phyloP scores from a whole-genome alignment of 1,139 yeast genomes.

The Blastobotrys ciferrii region DNA sequence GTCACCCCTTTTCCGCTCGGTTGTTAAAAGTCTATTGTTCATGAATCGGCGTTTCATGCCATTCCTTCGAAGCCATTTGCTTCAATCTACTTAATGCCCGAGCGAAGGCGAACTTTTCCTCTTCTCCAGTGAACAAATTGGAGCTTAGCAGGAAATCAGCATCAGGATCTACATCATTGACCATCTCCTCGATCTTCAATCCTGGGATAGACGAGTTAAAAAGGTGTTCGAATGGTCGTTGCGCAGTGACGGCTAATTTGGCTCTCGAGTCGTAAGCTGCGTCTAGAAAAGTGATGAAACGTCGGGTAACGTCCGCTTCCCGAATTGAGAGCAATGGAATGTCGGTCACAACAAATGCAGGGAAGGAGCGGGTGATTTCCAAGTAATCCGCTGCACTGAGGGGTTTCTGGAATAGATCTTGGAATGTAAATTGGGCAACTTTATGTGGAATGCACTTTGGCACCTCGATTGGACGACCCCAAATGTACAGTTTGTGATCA shows the following conservation, averaged over 20 bases:
- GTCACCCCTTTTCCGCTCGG: no score
- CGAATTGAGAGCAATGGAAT: conserved; percentile 80
- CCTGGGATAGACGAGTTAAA: conserved; percentile 62
- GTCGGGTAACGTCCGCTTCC: conserved; percentile 77
- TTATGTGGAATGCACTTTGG: conserved; percentile 74
- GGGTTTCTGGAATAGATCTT: conserved; percentile 80
- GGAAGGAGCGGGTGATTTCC: conserved; percentile 73
- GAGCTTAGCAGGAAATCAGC: conserved; percentile 74
- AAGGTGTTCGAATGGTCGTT: conserved; percentile 76
- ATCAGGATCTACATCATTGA: conserved; percentile 70
- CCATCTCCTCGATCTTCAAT: conserved; percentile 46
- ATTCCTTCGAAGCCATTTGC: conserved; percentile 91
- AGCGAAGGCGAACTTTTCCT: conserved; percentile 94
- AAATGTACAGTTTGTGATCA: conserved; percentile 54
- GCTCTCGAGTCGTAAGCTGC: conserved; percentile 93
- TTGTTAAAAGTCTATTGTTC: conserved; percentile 6
- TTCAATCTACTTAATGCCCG: conserved; percentile 86
- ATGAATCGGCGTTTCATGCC: conserved; percentile 44
- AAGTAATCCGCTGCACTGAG: conserved; percentile 95
- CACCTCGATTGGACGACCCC: conserved; percentile 83
- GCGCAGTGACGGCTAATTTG: conserved; percentile 83
- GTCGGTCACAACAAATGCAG: conserved; percentile 80
- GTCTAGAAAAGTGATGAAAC: conserved; percentile 91
- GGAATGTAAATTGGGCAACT: conserved; percentile 88
- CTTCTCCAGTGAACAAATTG: conserved; percentile 81